Conservation (phyloP, 78 protist genomes). For the Planoprotostelium fungivorum region DNA sequence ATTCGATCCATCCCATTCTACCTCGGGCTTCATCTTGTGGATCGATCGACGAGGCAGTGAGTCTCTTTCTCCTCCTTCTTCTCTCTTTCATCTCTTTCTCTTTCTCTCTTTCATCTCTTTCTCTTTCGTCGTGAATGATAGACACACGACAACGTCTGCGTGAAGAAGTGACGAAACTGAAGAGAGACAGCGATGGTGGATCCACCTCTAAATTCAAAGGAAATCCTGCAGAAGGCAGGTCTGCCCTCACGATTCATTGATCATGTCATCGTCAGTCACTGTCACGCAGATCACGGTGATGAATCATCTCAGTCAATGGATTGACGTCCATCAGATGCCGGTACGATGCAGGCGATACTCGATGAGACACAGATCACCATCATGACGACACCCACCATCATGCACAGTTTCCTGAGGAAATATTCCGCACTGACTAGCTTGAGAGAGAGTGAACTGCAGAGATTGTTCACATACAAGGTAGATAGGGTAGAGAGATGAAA, state of each 20-base stretch:
- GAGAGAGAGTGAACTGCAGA: conserved; percentile 11
- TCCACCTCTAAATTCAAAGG: conserved; percentile 67
- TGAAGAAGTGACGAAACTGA: background rate
- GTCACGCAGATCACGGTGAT: conserved; percentile 72
- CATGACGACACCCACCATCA: conserved; percentile 68
- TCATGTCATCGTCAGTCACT: conserved; percentile 59
- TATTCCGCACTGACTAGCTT: conserved; percentile 43
- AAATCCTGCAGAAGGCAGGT: conserved; percentile 48
- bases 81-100: background rate
- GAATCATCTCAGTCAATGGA: background rate
- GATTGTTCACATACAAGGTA: conserved; percentile 34
- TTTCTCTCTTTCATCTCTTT: background rate
- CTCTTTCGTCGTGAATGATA: too few relatives aligned
- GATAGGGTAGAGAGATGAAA: too few relatives aligned
- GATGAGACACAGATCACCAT: conserved; percentile 63
- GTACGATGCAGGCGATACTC: conserved; percentile 66
- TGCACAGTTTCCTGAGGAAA: conserved; percentile 62
- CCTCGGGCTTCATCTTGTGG: conserved; percentile 77
- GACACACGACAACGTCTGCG: conserved; percentile 1
- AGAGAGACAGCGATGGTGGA: conserved; percentile 54
- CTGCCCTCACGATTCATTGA: conserved; percentile 60
- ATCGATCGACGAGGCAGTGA: conserved; percentile 59
- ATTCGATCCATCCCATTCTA: conserved; percentile 58
- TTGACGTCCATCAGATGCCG: conserved; percentile 34
- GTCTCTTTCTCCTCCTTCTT: conserved; percentile 10